Conservation (phyloP, 2,329 filamentous ascomycete species). For the Paraphoma chrysanthemicola region DNA sequence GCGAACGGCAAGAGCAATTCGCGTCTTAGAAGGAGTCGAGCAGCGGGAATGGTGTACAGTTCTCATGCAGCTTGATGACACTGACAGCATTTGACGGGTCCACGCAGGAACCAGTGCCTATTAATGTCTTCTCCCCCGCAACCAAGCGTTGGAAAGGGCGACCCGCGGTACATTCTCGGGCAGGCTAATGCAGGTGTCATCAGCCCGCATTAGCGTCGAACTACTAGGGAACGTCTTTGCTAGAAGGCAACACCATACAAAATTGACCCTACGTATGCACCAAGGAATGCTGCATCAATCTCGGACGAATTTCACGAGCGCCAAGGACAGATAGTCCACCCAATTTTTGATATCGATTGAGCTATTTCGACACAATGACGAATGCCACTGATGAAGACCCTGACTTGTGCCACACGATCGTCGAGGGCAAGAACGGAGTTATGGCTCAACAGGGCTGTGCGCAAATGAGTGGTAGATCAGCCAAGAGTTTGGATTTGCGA, state of each 20-base stretch:
- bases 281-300: neutral
- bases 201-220: neutral
- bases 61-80: neutral
- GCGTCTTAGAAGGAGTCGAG: neutral
- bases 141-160: neutral
- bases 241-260: too few relatives aligned
- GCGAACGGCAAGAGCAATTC: neutral
- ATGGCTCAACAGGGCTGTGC: neutral
- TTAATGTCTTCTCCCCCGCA: neutral
- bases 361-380: neutral
- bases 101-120: neutral
- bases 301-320: neutral
- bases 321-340: neutral
- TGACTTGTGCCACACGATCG: neutral
- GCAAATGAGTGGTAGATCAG: neutral
- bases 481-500: neutral
- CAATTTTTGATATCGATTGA: neutral
- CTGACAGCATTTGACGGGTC: neutral
- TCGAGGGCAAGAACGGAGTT: neutral
- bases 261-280: too few relatives aligned
- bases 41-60: neutral
- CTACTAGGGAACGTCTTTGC: neutral
- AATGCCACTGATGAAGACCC: neutral
- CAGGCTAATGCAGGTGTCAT: neutral
- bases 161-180: neutral